A percentile compares a stretch with the other conserved stretches of the same genome.
These are phyloP conservation scores for Microbotryum lychnidis-dioicae DNA, from an alignment of 1,284 basidiomycete species.

Conservation along the genomic window DNA sequence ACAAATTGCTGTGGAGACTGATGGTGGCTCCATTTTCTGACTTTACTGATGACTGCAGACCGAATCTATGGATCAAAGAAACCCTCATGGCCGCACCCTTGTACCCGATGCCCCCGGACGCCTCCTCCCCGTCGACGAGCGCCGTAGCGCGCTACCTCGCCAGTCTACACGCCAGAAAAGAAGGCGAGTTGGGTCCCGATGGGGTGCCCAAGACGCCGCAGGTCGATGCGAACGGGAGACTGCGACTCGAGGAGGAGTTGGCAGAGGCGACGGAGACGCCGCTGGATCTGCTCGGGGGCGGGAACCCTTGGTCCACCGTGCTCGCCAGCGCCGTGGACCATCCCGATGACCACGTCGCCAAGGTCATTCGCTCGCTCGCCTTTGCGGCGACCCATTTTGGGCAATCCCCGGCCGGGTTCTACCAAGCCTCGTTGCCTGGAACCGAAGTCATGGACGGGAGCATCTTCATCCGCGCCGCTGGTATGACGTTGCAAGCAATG, in stretches of 20 bases:
- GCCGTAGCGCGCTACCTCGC: neutral
- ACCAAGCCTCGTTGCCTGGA: slow-evolving; percentile 22
- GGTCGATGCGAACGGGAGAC: neutral
- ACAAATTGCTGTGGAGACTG: neutral
- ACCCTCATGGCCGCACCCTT: slow-evolving; percentile 27
- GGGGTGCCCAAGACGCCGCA: slow-evolving; percentile 1
- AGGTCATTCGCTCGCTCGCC: slow-evolving; percentile 31
- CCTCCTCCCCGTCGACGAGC: neutral
- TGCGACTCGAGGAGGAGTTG: neutral
- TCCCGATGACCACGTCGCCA: slow-evolving; percentile 34
- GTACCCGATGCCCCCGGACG: slow-evolving; percentile 17
- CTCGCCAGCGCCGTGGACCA: slow-evolving; percentile 28
- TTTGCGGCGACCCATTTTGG: slow-evolving; percentile 33
- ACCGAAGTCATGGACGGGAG: slow-evolving; percentile 31
- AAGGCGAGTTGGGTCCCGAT: neutral
- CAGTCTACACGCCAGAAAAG: neutral
- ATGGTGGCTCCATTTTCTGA: too few relatives aligned
- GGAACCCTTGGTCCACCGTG: slow-evolving; percentile 24
- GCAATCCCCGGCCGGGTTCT: slow-evolving; percentile 26
- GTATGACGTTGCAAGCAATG: slow-evolving; percentile 12
- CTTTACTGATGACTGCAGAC: slow-evolving; percentile 7
- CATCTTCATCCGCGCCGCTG: slow-evolving; percentile 29
- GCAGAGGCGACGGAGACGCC: neutral
- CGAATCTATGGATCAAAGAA: slow-evolving; percentile 30
- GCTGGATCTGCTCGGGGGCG: neutral